phyloP scores from a whole-genome alignment of 352 stramenopile genomes.

The Globisporangium emineosum region DNA sequence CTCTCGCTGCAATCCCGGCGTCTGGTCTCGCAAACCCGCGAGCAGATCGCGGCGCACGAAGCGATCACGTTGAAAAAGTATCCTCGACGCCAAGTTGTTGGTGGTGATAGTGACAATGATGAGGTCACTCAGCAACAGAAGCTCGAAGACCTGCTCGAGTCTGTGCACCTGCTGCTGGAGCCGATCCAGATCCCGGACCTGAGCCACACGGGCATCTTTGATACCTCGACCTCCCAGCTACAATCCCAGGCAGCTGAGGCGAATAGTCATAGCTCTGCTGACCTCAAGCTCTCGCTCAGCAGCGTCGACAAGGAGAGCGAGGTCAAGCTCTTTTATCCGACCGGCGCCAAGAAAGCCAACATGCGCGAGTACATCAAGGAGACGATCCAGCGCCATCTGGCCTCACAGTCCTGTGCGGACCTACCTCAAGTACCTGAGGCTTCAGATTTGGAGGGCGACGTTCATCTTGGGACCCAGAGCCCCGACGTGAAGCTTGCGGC shows the following conservation, averaged over 20 bases:
- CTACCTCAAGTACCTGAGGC: slow-evolving; percentile 5
- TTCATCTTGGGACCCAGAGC: too few species aligned
- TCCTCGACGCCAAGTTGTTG: slow-evolving; percentile 5
- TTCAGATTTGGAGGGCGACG: background rate
- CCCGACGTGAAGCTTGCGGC: background rate
- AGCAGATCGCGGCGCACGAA: slow-evolving; percentile 31
- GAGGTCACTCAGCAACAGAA: slow-evolving; percentile 12
- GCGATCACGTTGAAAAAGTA: slow-evolving; percentile 4
- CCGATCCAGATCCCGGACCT: slow-evolving; percentile 61
- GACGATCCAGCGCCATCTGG: slow-evolving; percentile 43
- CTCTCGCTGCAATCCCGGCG: slow-evolving; percentile 59
- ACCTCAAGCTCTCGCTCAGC: slow-evolving; percentile 22
- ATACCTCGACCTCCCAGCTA: slow-evolving; percentile 21
- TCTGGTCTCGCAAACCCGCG: slow-evolving; percentile 30
- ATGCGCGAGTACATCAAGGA: slow-evolving; percentile 71
- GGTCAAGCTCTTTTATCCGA: slow-evolving; percentile 66
- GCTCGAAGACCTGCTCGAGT: slow-evolving; percentile 37
- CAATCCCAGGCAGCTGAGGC: background rate
- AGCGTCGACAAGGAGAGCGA: slow-evolving; percentile 40
- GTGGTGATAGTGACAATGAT: slow-evolving; percentile 1
- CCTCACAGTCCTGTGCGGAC: slow-evolving; percentile 9
- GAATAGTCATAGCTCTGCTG: background rate
- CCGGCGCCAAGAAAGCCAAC: slow-evolving; percentile 65
- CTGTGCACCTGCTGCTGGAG: slow-evolving; percentile 51
- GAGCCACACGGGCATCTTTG: slow-evolving; percentile 45